Percentiles rank a stretch among this genome's conserved stretches.
Conservation (phyloP, 2,329 filamentous ascomycete species). For the Trichoderma sp. region DNA sequence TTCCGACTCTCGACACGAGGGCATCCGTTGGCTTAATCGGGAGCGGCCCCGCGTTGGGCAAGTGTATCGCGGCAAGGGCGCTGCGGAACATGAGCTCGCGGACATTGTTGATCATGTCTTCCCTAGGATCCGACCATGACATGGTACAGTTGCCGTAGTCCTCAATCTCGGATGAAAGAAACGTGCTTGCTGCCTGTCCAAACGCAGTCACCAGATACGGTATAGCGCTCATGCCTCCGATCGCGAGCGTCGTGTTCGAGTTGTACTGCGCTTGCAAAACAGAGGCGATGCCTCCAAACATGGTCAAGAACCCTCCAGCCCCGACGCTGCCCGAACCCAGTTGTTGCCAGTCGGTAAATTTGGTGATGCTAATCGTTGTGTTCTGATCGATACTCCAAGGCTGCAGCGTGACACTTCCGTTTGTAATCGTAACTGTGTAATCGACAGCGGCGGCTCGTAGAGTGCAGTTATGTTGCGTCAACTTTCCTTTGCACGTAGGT, state of each 20-base stretch:
- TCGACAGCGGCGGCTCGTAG: constrained; percentile 7
- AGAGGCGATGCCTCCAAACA: neutral
- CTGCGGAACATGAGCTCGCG: constrained; percentile 16
- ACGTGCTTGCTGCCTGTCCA: constrained; percentile 17
- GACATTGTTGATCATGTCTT: constrained; percentile 13
- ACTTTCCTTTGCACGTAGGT: neutral
- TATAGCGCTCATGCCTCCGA: neutral
- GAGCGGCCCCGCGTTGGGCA: neutral
- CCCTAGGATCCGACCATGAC: constrained; percentile 9
- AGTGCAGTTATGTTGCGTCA: neutral
- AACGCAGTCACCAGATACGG: neutral
- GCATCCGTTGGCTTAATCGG: neutral
- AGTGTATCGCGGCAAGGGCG: neutral
- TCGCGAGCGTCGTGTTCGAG: neutral
- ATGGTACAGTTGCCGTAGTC: constrained; percentile 13
- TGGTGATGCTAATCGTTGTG: neutral
- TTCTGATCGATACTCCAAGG: constrained; percentile 2
- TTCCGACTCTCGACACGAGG: neutral
- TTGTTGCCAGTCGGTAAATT: neutral
- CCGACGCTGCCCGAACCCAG: constrained; percentile 2
- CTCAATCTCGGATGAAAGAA: neutral
- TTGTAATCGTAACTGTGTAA: neutral
- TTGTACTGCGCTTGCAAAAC: constrained; percentile 13
- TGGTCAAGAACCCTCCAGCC: constrained; percentile 7
- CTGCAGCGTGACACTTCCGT: neutral